phyloP scores from a whole-genome alignment of 2,329 filamentous ascomycete species.

The Nakataea oryzae region DNA sequence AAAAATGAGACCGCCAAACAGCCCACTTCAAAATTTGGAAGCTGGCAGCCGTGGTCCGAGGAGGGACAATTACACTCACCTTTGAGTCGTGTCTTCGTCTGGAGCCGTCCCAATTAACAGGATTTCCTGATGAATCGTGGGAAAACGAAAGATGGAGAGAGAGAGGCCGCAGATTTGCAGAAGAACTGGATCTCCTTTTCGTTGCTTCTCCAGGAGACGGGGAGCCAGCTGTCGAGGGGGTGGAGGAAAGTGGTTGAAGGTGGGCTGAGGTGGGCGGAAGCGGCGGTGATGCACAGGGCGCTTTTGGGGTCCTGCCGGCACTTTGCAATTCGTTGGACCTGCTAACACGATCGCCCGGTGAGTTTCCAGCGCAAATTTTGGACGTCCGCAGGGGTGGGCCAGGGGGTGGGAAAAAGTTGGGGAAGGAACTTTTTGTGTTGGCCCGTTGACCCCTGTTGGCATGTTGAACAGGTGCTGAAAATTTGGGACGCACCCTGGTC shows the following conservation, averaged over 20 bases:
- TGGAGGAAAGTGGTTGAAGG: background rate
- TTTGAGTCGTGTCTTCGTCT: background rate
- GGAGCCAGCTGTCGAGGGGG: background rate
- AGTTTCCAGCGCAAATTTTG: background rate
- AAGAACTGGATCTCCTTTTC: background rate
- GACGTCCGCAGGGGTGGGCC: background rate
- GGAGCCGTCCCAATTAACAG: background rate
- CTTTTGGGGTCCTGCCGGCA: background rate
- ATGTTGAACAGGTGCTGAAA: slow-evolving; percentile 13
- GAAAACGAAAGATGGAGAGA: background rate
- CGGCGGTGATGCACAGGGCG: slow-evolving; percentile 2
- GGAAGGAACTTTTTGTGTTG: slow-evolving; percentile 16
- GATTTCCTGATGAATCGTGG: background rate
- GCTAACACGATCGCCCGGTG: background rate
- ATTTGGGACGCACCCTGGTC: slow-evolving; percentile 6
- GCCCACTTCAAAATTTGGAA: background rate
- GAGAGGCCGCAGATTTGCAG: background rate
- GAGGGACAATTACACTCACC: background rate
- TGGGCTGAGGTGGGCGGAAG: background rate
- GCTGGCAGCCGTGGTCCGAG: background rate
- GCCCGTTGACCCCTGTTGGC: slow-evolving; percentile 17
- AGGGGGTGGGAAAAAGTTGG: slow-evolving; percentile 14
- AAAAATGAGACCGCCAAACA: background rate
- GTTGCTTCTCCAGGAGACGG: background rate
- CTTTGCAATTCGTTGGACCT: background rate